Conservation (phyloP, 2,329 filamentous ascomycete species). For the Aureobasidium sp. region DNA sequence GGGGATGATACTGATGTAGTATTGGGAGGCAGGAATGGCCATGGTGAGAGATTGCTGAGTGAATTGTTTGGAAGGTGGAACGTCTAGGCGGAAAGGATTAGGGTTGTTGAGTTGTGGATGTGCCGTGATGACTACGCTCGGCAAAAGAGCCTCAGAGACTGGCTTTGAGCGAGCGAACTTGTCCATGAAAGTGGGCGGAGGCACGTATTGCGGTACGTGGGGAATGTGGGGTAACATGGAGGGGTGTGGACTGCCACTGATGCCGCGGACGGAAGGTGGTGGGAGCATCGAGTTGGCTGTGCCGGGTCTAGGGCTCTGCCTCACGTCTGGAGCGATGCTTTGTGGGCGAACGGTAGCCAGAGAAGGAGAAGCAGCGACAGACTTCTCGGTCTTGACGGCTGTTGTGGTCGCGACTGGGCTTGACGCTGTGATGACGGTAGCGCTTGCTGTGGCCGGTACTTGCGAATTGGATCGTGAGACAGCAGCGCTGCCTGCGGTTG, state of each 20-base stretch:
- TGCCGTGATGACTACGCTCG: conserved; percentile 57
- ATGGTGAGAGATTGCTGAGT: conserved; percentile 67
- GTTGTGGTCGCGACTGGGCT: conserved; percentile 27
- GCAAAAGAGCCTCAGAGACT: conserved; percentile 57
- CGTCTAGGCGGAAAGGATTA: conserved; percentile 54
- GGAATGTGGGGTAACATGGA: conserved; percentile 25
- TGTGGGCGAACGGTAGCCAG: conserved; percentile 33
- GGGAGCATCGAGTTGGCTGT: conserved; percentile 34
- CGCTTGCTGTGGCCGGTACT: background rate
- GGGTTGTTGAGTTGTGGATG: conserved; percentile 58
- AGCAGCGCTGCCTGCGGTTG: conserved; percentile 29
- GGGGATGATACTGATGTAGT: conserved; percentile 64
- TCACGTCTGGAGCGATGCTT: conserved; percentile 30
- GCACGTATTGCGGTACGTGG: conserved; percentile 18
- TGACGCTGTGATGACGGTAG: conserved; percentile 19
- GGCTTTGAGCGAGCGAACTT: conserved; percentile 27
- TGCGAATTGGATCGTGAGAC: conserved; percentile 21
- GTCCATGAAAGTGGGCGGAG: conserved; percentile 20
- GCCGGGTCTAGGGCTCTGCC: conserved; percentile 19
- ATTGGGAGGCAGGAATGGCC: conserved; percentile 60
- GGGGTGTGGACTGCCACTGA: conserved; percentile 39
- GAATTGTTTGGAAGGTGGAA: conserved; percentile 59
- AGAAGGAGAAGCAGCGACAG: conserved; percentile 37
- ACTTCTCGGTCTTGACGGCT: conserved; percentile 35
- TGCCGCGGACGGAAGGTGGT: conserved; percentile 27